These are phyloP conservation scores for Henningerozyma blattae DNA, from an alignment of 805 yeast species.

Conservation along the genomic window DNA sequence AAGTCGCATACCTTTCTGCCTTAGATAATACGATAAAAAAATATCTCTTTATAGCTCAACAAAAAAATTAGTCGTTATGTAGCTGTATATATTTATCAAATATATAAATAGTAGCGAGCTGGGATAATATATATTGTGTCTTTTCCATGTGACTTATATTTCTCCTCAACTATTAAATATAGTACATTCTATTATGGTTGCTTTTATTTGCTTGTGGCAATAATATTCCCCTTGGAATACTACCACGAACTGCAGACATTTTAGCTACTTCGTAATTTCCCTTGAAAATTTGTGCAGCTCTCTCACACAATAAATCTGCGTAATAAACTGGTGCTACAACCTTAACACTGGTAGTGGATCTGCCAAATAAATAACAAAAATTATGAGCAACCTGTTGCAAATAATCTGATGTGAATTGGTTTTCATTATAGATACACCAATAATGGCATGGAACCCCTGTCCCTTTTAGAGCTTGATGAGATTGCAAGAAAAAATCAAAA, in stretches of 20 bases:
- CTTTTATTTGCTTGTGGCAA: slow-evolving; percentile 11
- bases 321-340: slow-evolving; percentile 12
- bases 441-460: slow-evolving; percentile 18
- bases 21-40: too few species aligned
- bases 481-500: slow-evolving; percentile 16
- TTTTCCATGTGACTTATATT: neutral
- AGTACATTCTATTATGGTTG: slow-evolving; percentile 10
- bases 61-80: too few species aligned
- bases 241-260: too few species aligned
- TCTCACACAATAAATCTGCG: slow-evolving; percentile 14
- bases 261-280: slow-evolving; percentile 9
- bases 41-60: too few species aligned
- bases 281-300: slow-evolving; percentile 13
- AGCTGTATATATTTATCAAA: too few species aligned
- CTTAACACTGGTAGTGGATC: slow-evolving; percentile 12
- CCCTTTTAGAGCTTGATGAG: slow-evolving; percentile 13
- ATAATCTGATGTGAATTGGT: slow-evolving; percentile 9
- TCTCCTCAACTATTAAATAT: slow-evolving; percentile 4
- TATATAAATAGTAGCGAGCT: too few species aligned
- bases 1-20: too few species aligned
- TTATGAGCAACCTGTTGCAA: slow-evolving; percentile 12
- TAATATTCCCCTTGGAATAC: slow-evolving; percentile 6
- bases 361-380: slow-evolving; percentile 13
- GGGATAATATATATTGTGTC: too few species aligned
- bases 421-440: slow-evolving; percentile 15